Conservation (phyloP, 805 yeast genomes). For the Martiniozyma abietophila region DNA sequence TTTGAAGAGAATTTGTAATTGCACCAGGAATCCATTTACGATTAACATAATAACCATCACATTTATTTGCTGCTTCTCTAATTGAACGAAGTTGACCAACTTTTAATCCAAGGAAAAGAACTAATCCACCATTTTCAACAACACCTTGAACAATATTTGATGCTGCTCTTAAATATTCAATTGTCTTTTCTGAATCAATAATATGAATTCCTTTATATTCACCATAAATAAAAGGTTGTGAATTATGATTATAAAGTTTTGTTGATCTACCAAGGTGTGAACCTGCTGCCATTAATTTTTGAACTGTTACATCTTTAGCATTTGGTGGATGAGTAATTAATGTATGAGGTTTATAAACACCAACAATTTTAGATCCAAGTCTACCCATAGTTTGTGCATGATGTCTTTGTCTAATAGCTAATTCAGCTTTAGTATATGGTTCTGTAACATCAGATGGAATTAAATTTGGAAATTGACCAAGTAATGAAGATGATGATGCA, state of each 20-base stretch:
- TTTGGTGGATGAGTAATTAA: constrained; percentile 53
- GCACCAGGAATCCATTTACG: constrained; percentile 94
- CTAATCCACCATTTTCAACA: constrained; percentile 74
- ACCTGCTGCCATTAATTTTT: constrained; percentile 80
- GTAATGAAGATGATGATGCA: constrained; percentile 18
- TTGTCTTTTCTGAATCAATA: constrained; percentile 81
- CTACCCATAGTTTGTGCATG: constrained; percentile 45
- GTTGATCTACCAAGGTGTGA: constrained; percentile 93
- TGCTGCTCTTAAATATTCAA: constrained; percentile 68
- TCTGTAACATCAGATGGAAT: constrained; percentile 49
- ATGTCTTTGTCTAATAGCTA: constrained; percentile 62
- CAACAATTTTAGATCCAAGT: constrained; percentile 55
- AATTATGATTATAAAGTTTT: constrained; percentile 64
- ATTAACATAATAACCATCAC: constrained; percentile 72
- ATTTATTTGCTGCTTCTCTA: constrained; percentile 68
- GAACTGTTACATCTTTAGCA: constrained; percentile 50
- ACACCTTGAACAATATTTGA: constrained; percentile 78
- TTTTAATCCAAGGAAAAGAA: constrained; percentile 73
- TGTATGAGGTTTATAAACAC: constrained; percentile 62
- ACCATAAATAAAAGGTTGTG: constrained; percentile 83
- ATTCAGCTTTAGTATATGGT: constrained; percentile 71
- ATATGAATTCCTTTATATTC: constrained; percentile 85
- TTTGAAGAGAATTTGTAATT: constrained; percentile 66
- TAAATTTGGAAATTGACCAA: constrained; percentile 48
- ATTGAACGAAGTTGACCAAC: constrained; percentile 69